These are phyloP conservation scores for Eucalyptus marginata DNA, from an alignment of 345 rosid species.

Conservation along the genomic window DNA sequence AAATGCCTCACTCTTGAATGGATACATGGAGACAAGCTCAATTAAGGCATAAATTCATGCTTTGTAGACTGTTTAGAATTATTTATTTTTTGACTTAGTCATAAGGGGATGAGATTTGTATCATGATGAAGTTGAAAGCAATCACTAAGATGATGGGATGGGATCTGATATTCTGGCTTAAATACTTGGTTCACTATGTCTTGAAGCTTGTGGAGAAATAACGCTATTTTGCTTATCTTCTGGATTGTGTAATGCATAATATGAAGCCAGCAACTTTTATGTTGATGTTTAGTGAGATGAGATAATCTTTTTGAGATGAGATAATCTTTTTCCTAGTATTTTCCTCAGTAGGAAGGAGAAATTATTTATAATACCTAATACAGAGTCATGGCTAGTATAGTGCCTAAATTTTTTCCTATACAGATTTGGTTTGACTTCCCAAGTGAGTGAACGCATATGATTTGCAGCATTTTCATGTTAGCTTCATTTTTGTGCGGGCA, in stretches of 20 bases:
- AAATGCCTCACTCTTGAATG: neutral
- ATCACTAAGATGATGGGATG: neutral
- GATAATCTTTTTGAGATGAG: neutral
- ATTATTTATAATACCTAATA: neutral
- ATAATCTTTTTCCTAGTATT: neutral
- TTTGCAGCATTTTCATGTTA: neutral
- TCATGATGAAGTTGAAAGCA: neutral
- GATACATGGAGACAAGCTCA: neutral
- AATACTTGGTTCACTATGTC: neutral
- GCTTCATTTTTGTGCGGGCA: neutral
- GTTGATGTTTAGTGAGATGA: neutral
- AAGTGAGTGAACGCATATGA: neutral
- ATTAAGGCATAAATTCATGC: neutral
- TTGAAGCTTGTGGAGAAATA: neutral
- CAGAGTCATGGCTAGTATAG: neutral
- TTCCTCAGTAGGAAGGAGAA: neutral
- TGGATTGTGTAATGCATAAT: neutral
- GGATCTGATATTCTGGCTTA: neutral
- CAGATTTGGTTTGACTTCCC: neutral
- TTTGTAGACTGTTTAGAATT: neutral
- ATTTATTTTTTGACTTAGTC: neutral
- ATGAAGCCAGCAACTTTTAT: neutral
- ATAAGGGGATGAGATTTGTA: neutral
- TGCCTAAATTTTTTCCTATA: neutral
- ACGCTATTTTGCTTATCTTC: neutral